Conservation (phyloP, 345 rosid genomes). For the Leavenworthia alabamica region DNA sequence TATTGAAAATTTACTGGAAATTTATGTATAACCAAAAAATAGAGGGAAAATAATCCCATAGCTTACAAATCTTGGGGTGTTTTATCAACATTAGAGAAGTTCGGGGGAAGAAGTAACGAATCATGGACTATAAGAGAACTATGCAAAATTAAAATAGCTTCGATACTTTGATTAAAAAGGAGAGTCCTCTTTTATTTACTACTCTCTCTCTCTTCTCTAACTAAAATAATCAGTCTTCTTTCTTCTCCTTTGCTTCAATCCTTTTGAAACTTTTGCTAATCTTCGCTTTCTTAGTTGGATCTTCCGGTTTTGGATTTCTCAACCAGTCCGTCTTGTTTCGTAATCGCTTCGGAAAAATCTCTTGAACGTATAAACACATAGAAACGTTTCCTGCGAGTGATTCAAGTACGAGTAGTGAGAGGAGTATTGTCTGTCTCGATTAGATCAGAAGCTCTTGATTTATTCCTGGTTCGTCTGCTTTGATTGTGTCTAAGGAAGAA, state of each 20-base stretch:
- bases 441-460: not conserved
- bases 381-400: not conserved
- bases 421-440: not conserved
- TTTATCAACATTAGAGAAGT: not conserved
- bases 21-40: not conserved
- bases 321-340: not conserved
- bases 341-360: not conserved
- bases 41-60: not conserved
- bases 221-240: not conserved
- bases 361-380: not conserved
- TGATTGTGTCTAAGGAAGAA: not conserved
- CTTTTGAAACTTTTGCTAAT: not conserved
- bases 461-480: not conserved
- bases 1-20: not conserved
- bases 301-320: not conserved
- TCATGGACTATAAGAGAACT: not conserved
- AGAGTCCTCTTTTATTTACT: constrained; percentile 2
- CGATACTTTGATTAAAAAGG: not conserved
- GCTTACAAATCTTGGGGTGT: not conserved
- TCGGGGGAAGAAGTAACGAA: not conserved
- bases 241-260: constrained; percentile 5
- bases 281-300: not conserved
- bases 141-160: not conserved
- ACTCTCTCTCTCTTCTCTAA: not conserved
- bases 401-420: not conserved